Evolutionary conservation across 2,329 filamentous ascomycete species (phyloP), one percentile per base, ranked within the genome.

Genomic region (Sarocladium brachiariae): DNA sequence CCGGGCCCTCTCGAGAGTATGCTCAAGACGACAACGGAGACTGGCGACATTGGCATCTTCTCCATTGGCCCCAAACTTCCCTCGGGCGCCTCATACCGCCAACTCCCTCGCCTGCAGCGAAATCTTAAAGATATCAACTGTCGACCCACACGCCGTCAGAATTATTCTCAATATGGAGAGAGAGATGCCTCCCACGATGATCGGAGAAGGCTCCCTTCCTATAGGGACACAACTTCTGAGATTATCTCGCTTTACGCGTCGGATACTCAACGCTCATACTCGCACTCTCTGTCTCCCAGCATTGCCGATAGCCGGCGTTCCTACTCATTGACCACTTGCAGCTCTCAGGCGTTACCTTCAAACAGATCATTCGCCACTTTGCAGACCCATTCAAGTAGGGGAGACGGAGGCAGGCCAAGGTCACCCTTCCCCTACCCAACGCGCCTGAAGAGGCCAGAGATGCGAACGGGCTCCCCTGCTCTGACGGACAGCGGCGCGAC

Each of bases 21-120:
- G 81, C 68, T 84, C 52, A 84, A 78, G 65, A 84, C 76, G 3
- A 83, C 78, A 1, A 84, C 80, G 1, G 81, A 84, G 59, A 82
- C 80, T 8, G 80, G 81, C n/a, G 79, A 84, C 56, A 80, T 82
- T 56, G 80, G 79, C 4, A 65, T 77, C 47, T 83, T 83, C 61
- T 80, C 76, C 49, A 78, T 81, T 56, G 72, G 57, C 31, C 56
- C 58, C 3, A 49, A 54, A 11, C 46, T 49, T n/a, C 33, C 46
- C 2, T 35, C 46, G 2, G 64, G 64, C 5, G 61, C 63, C 10
- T 58, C 63, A 7, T 63, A 63, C 47, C 61, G 62, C 33, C 58
- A 60, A 6, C 54, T 56, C 11, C 56, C 62, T 52, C 63, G 62
- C 16, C 51, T 59, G 19, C 37, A 25, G 24, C 21, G 33, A 19